Evolutionary conservation across 208 protist genomes (phyloP).

Genomic region (Trypanosoma grayi): DNA sequence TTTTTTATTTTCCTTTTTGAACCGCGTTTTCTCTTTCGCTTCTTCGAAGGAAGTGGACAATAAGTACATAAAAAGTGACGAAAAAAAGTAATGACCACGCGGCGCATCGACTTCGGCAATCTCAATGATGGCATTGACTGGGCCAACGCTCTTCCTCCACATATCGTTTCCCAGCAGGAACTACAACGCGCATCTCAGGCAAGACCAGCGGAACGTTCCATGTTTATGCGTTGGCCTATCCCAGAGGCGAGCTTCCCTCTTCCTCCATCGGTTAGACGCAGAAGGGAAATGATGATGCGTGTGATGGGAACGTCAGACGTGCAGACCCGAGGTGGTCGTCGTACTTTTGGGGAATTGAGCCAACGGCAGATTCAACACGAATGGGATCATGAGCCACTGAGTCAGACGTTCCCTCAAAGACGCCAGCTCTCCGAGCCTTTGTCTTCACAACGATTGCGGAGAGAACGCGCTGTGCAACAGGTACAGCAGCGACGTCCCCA

Average conservation of each 20-base stretch:
- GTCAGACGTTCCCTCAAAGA: not conserved
- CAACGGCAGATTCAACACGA: not conserved
- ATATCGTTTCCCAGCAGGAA: conserved; percentile 16
- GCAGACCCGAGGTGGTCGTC: not conserved
- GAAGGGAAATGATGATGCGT: not conserved
- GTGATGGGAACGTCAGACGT: not conserved
- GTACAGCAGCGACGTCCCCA: not conserved
- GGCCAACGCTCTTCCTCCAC: conserved; percentile 26
- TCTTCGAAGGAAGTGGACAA: not conserved
- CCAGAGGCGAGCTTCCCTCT: conserved; percentile 17
- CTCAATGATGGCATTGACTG: conserved; percentile 36
- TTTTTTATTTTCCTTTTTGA: not conserved
- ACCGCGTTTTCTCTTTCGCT: not conserved
- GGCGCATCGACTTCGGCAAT: conserved; percentile 25
- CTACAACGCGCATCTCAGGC: not conserved
- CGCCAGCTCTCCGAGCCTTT: not conserved
- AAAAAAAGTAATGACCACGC: conserved; percentile 1
- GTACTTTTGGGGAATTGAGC: not conserved
- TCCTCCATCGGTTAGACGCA: not conserved
- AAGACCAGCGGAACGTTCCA: not conserved
- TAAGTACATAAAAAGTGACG: not conserved
- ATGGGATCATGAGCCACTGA: not conserved
- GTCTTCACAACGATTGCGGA: not conserved
- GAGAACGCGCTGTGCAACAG: not conserved
- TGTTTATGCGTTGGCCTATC: conserved; percentile 26